phyloP scores from a whole-genome alignment of 306 rosid species.

The Quercus rubra region DNA sequence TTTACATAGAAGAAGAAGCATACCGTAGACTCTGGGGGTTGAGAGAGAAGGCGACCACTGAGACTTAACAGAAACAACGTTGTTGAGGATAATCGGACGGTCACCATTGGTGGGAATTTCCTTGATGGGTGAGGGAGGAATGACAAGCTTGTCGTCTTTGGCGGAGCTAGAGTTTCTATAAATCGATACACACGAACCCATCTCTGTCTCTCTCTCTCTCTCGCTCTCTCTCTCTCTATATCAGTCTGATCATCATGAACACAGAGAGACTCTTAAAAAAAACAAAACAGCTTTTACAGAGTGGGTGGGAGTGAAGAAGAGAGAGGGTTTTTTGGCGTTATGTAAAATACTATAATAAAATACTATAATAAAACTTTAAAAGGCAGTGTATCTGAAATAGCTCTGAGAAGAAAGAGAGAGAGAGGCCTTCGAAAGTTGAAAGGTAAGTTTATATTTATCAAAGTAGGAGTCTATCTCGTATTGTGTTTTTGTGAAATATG shows the following conservation, averaged over 20 bases:
- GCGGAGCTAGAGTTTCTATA: slow-evolving; percentile 49
- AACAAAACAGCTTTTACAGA: slow-evolving; percentile 13
- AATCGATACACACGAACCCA: slow-evolving; percentile 74
- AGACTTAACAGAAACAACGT: slow-evolving; percentile 37
- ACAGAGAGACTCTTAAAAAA: neutral
- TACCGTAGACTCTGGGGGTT: slow-evolving; percentile 41
- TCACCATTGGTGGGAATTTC: slow-evolving; percentile 36
- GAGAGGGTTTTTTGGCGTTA: slow-evolving; percentile 6
- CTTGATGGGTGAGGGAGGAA: slow-evolving; percentile 66
- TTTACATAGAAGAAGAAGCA: neutral
- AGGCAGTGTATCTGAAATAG: neutral
- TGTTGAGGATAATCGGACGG: slow-evolving; percentile 19
- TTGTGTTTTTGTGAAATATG: too few relatives aligned
- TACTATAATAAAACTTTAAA: neutral
- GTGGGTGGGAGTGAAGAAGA: slow-evolving; percentile 2
- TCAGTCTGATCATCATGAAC: slow-evolving; percentile 34
- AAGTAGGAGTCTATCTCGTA: neutral
- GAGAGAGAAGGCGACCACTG: slow-evolving; percentile 52
- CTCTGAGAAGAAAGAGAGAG: neutral
- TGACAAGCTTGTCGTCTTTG: slow-evolving; percentile 43
- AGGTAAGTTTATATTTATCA: slow-evolving; percentile 33
- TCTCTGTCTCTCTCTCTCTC: slow-evolving; percentile 15
- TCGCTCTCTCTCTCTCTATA: slow-evolving; percentile 15
- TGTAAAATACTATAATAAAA: neutral
- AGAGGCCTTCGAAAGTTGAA: slow-evolving; percentile 28